Conservation (phyloP, 1,284 basidiomycete species). For the Marasmius fiardii region DNA sequence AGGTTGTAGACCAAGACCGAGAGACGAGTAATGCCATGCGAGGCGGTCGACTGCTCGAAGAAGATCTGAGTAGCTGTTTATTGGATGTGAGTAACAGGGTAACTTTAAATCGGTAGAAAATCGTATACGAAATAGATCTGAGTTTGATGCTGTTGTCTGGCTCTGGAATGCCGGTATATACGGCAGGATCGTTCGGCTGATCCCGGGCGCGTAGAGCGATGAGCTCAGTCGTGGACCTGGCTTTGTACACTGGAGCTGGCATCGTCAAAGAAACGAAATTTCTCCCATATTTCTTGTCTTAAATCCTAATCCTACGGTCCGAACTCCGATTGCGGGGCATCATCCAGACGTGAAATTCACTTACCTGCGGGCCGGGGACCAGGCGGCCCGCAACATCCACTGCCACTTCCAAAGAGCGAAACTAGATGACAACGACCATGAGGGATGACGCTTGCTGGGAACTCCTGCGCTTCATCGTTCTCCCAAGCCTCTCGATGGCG, state of each 20-base stretch:
- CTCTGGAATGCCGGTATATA: conserved; percentile 22
- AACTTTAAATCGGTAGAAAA: neutral
- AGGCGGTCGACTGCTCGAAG: conserved; percentile 37
- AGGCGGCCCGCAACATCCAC: too few species aligned
- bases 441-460: too few species aligned
- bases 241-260: conserved; percentile 10
- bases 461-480: too few species aligned
- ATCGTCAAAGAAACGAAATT: neutral
- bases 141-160: conserved; percentile 16
- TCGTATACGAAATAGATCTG: conserved; percentile 17
- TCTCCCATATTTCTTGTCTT: too few species aligned
- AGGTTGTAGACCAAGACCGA: conserved; percentile 14
- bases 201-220: conserved; percentile 17
- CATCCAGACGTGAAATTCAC: too few species aligned
- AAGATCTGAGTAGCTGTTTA: conserved; percentile 29
- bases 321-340: too few species aligned
- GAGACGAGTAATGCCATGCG: conserved; percentile 32
- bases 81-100: neutral
- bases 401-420: too few species aligned
- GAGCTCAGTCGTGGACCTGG: conserved; percentile 12
- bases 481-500: too few species aligned
- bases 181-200: conserved; percentile 19
- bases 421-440: too few species aligned
- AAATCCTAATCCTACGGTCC: too few species aligned
- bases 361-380: too few species aligned